Conservation (phyloP, 1,139 yeast genomes). For the Entelexis sorbosivorans region DNA sequence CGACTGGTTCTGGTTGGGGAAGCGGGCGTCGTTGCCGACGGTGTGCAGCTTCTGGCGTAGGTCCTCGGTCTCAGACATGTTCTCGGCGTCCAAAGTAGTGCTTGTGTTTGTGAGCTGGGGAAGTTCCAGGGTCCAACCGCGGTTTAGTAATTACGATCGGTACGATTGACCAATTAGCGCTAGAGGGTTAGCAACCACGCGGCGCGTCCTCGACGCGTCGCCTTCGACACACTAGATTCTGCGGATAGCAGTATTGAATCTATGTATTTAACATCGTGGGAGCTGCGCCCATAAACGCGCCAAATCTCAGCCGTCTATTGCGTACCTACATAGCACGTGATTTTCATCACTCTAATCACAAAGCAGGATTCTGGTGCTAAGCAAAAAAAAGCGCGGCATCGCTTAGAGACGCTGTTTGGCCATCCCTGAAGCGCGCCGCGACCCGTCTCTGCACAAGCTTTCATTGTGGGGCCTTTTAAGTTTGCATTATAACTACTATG, state of each 20-base stretch:
- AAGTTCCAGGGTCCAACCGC: background rate
- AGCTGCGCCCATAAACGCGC: background rate
- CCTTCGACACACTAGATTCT: background rate
- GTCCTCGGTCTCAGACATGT: slow-evolving; percentile 17
- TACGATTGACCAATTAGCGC: slow-evolving; percentile 8
- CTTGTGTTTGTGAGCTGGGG: background rate
- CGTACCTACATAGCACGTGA: background rate
- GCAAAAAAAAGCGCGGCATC: background rate
- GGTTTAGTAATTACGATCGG: slow-evolving; percentile 1
- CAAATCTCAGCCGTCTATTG: background rate
- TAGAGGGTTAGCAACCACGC: background rate
- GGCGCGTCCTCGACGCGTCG: background rate
- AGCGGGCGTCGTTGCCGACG: slow-evolving; percentile 49
- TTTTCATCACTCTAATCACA: background rate
- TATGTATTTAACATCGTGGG: no score
- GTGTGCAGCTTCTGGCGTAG: slow-evolving; percentile 24
- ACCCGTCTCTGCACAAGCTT: background rate
- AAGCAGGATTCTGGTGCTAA: background rate
- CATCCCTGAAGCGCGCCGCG: background rate
- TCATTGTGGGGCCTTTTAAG: no score
- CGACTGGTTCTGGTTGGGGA: slow-evolving; percentile 95
- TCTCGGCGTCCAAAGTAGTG: background rate
- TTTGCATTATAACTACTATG: no score
- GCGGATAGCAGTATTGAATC: no score
- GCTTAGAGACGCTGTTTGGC: background rate